Conservation (phyloP, 495 filamentous ascomycete species). For the Terfezia boudieri region DNA sequence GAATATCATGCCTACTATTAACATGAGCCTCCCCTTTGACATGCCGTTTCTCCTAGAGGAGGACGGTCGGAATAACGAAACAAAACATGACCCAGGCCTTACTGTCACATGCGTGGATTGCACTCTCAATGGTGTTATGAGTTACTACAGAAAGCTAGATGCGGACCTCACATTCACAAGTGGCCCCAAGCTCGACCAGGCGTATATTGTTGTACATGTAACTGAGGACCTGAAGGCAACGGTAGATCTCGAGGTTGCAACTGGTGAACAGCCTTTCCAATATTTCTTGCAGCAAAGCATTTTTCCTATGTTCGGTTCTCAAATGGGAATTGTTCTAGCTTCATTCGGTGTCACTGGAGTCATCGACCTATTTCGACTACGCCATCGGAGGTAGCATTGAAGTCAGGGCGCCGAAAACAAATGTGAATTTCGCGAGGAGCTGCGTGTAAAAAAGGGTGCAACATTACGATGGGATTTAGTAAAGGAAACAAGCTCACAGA, state of each 20-base stretch:
- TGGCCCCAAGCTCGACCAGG: background rate
- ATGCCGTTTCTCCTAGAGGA: background rate
- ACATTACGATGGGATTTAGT: no score
- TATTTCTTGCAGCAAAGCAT: background rate
- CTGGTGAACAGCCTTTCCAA: background rate
- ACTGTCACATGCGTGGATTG: background rate
- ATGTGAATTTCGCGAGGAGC: background rate
- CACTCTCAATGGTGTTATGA: background rate
- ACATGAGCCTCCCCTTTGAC: background rate
- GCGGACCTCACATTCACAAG: background rate
- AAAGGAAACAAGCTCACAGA: no score
- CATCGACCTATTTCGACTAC: background rate
- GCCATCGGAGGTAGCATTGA: background rate
- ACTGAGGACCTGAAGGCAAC: background rate
- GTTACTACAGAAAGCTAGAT: background rate
- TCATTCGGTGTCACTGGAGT: background rate
- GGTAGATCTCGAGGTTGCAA: background rate
- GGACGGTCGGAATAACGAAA: background rate
- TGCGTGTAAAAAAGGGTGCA: background rate
- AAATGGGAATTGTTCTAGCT: background rate
- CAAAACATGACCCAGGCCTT: background rate
- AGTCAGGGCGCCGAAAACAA: background rate
- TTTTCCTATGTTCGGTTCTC: background rate
- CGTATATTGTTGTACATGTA: background rate
- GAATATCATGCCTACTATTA: background rate